phyloP scores from a whole-genome alignment of 345 rosid genomes.

The Populus simonii region DNA sequence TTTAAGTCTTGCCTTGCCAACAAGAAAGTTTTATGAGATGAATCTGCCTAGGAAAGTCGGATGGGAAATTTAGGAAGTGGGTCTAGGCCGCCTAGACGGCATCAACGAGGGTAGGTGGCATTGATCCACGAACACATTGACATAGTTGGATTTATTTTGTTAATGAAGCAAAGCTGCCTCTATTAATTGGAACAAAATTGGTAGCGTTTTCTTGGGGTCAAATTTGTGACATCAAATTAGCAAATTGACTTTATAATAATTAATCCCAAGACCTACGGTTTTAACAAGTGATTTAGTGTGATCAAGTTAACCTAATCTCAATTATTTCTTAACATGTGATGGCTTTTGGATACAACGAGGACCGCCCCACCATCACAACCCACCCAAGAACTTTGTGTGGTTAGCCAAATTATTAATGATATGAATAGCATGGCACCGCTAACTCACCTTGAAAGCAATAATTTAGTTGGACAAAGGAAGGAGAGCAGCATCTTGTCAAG shows the following conservation, averaged over 20 bases:
- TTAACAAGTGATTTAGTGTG: neutral
- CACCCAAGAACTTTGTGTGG: neutral
- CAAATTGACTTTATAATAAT: no score
- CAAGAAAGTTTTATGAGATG: neutral
- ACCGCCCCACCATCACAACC: neutral
- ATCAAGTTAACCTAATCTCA: neutral
- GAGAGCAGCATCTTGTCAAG: neutral
- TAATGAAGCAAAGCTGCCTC: neutral
- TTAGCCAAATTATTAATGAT: neutral
- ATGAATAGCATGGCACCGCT: neutral
- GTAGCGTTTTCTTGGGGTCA: neutral
- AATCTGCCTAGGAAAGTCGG: neutral
- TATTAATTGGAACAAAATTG: neutral
- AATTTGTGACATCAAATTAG: neutral
- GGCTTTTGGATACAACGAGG: neutral
- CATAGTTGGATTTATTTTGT: neutral
- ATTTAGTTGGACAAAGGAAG: neutral
- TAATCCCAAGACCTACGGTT: neutral
- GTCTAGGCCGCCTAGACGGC: neutral
- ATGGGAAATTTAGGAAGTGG: neutral
- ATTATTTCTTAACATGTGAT: neutral
- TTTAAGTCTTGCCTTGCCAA: neutral
- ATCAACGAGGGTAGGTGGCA: neutral
- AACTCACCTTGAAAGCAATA: neutral
- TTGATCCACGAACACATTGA: neutral